Base-by-base conservation (phyloP, 139 green algal genomes). In the Mesotaenium endlicherianum region DNA sequence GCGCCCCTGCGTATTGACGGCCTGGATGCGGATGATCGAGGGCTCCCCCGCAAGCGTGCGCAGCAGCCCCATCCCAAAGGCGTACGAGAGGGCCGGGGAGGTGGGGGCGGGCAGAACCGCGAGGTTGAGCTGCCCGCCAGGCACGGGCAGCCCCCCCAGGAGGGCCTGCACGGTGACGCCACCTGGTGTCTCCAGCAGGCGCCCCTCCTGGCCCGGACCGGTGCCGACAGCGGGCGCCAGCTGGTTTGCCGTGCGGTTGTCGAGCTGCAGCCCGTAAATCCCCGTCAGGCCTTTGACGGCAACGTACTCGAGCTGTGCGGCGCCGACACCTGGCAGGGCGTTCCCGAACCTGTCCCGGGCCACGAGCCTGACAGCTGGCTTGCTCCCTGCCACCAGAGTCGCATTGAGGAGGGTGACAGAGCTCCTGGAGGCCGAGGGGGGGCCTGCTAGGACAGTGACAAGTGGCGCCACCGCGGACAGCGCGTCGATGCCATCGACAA, bases 11-110 rank as follows among this genome's bases (percentile, higher is more conserved):
- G 71, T 55, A 2, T 36, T 55, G 45, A 53, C 39, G 2, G 71
- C 31, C 41, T 80, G 71, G 38, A 80, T 31, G 31, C 16, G 26
- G 41, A 80, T 59, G 3, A 55, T 36, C 17, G 71, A 80, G 31
- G 71, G 71, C 11, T 17, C 41, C 20, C 71, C 71, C 0, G 45
- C 71, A 16, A 80, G 38, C 34, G 71, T 70, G 39, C 71, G 71
- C 34, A 40, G 17, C 41, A 80, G n/a, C 0, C 71, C 71, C 38
- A 40, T 36, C 1, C 71, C 71, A 55, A 80, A 80, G 5, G 71
- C 71, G 55, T 80, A 80, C 0, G 71, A 80, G 5, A 80, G 41
- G 55, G 71, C 38, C 38, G 71, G 31, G 55, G 71, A 71, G 34
- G 71, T 53, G 6, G 50, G 45, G 6, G 71, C 39, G 0, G 34